phyloP scores from a whole-genome alignment of 148 eudicot genomes.

The Rhododendron williamsianum region DNA sequence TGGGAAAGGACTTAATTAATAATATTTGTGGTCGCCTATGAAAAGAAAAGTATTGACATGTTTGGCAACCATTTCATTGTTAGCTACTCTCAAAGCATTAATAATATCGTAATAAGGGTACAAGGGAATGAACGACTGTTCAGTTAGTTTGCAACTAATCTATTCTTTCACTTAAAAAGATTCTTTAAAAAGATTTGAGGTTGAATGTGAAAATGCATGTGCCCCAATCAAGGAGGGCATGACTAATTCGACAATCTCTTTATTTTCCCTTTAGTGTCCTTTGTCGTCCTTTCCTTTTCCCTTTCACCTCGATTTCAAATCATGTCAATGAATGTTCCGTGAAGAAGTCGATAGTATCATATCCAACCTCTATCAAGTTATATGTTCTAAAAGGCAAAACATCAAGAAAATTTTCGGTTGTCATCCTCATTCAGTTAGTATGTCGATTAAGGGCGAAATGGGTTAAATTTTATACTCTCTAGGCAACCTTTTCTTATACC shows the following conservation, averaged over 20 bases:
- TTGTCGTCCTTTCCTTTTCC: not conserved
- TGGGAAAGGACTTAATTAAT: not conserved
- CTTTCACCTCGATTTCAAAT: not conserved
- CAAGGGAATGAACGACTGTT: not conserved
- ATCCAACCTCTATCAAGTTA: not conserved
- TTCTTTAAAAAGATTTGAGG: not conserved
- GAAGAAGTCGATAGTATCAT: not conserved
- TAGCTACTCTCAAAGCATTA: not conserved
- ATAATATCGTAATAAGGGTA: not conserved
- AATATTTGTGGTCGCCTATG: not conserved
- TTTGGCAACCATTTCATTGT: not conserved
- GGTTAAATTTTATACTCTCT: not conserved
- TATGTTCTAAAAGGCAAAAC: not conserved
- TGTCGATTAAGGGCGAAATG: not conserved
- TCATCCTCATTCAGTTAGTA: not conserved
- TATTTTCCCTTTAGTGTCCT: not conserved
- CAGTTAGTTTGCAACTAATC: not conserved
- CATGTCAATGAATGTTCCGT: not conserved
- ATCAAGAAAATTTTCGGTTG: not conserved
- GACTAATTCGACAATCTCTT: not conserved
- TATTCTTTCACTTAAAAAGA: not conserved
- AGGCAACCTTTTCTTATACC: not conserved
- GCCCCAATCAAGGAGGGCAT: not conserved
- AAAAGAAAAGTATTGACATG: not conserved
- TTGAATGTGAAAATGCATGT: slow-evolving; percentile 2